Evolutionary conservation across 768 basidiomycete genomes (phyloP).

Genomic region (Suillus lakei): DNA sequence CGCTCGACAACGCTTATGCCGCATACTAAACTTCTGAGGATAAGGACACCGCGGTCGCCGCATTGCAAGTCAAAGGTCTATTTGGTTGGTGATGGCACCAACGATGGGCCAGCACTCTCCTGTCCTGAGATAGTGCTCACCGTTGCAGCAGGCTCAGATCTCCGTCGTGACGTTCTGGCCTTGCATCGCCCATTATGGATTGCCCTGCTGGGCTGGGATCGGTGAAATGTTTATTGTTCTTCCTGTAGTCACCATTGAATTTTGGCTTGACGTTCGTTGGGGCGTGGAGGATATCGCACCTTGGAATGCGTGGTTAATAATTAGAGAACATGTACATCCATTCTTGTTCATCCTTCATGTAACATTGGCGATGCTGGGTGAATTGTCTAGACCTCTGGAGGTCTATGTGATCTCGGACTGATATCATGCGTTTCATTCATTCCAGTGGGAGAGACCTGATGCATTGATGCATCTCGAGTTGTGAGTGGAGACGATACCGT

Average conservation of each 20-base stretch:
- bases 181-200: conserved; percentile 32
- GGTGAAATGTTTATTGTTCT: not conserved
- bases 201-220: not conserved
- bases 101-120: conserved; percentile 56
- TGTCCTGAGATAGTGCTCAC: conserved; percentile 55
- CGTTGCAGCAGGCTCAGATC: conserved; percentile 31
- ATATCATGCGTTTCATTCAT: not conserved
- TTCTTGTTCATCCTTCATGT: too few species aligned
- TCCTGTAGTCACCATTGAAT: not conserved
- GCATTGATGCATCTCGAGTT: not conserved
- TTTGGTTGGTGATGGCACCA: conserved; percentile 58
- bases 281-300: not conserved
- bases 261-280: not conserved
- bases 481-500: not conserved
- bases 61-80: conserved; percentile 38
- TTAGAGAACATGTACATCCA: not conserved
- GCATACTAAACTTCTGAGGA: conserved; percentile 52
- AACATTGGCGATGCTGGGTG: not conserved
- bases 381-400: not conserved
- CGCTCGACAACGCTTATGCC: conserved; percentile 40
- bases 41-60: conserved; percentile 42
- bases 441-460: not conserved
- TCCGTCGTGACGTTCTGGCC: conserved; percentile 42
- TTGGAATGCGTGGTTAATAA: not conserved
- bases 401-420: not conserved